Evolutionary conservation across 441 rosid species (phyloP), one percentile per base, ranked within the genome.

Genomic region (Hypseocharis bilobata): DNA sequence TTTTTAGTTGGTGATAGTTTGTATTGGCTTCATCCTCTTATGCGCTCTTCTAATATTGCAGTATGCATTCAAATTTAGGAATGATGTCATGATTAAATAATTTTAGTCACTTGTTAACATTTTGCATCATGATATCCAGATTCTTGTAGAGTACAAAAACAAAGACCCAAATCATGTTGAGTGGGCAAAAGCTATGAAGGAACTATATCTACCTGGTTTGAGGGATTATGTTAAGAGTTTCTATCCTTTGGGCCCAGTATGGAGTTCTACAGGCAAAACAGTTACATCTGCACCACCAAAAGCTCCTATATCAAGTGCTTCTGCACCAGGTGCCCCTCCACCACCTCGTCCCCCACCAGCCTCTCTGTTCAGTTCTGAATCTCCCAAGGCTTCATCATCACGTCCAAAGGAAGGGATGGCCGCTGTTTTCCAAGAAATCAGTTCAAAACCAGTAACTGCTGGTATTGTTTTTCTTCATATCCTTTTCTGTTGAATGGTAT

Each of bases 181-280:
- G 70, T 93, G 98, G 98, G 96, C 97, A 62, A 90, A 86, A 80
- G 93, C 95, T 55, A 17, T 88, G 72, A 90, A 93, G 82, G 97
- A 93, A 72, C 84, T 93, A 14, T 93, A 90, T 75, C 67, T 93
- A 66, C 91, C 92, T 19, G 97, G 97, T 74, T 77, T 93, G 76
- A 85, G 88, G 76, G 92, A 86, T 58, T 93, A 86, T 78, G 96
- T 93, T 26, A 93, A 93, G 82, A 80, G 79, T 72, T 81, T 84
- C 70, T 86, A 86, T 70, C 87, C 98, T 67, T 74, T 93, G 77
- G 98, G 98, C 59, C 98, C 97, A 42, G 88, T 84, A 25, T 93
- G 98, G 97, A 83, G 81, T 80, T 72, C 86, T 60, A 71, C 86
- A 30, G 94, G 85, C 25, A 86, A 76, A 70, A 71, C 81, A 60